These are phyloP conservation scores for Neurospora crassa DNA, from an alignment of 2,329 filamentous ascomycete species.

Conservation along the genomic window DNA sequence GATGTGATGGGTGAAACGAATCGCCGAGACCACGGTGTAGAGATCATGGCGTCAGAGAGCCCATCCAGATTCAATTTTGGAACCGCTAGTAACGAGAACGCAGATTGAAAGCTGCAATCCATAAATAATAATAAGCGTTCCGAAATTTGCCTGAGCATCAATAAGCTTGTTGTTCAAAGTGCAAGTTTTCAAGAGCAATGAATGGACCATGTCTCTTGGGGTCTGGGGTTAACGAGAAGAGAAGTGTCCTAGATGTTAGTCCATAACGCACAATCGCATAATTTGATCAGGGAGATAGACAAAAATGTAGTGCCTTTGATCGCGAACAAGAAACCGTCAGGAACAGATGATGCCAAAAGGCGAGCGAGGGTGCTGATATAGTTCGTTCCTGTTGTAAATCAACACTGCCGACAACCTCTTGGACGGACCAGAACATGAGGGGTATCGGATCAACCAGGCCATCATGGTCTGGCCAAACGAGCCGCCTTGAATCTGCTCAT, in stretches of 20 bases:
- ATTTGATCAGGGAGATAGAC: background rate
- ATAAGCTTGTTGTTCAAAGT: constrained; percentile 1
- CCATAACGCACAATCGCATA: background rate
- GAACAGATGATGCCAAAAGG: background rate
- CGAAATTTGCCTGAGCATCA: constrained; percentile 14
- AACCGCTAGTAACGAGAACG: constrained; percentile 43
- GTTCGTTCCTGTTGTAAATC: constrained; percentile 11
- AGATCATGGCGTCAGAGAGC: constrained; percentile 51
- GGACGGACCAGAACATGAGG: constrained; percentile 12
- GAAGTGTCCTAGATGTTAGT: background rate
- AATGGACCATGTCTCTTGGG: background rate
- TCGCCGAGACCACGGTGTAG: constrained; percentile 38
- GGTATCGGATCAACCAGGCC: constrained; percentile 8
- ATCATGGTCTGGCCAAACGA: constrained; percentile 44
- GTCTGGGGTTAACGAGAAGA: background rate
- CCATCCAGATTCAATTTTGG: constrained; percentile 43
- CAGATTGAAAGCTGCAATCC: constrained; percentile 45
- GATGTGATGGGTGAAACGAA: constrained; percentile 58
- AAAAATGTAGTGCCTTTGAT: constrained; percentile 2
- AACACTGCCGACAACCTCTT: constrained; percentile 19
- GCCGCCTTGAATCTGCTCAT: constrained; percentile 69
- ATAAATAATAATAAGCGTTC: constrained; percentile 36
- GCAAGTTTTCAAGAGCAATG: background rate
- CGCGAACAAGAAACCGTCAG: constrained; percentile 1
- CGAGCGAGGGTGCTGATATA: constrained; percentile 6